These are phyloP conservation scores for Juglanconis juglandina DNA, from an alignment of 2,329 filamentous ascomycete species.

Conservation along the genomic window DNA sequence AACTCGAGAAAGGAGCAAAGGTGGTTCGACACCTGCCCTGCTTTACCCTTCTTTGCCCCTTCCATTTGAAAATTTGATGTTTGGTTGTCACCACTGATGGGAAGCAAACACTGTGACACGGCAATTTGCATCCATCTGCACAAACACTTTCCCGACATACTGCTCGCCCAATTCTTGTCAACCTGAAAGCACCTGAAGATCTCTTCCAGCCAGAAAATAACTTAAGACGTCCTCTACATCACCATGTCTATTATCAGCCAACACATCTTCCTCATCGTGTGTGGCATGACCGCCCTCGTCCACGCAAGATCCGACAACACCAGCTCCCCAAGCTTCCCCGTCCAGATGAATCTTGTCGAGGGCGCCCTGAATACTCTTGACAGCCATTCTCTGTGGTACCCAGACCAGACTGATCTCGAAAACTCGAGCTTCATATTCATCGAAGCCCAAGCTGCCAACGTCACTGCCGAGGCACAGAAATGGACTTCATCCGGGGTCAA, in stretches of 20 bases:
- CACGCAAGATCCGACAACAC: neutral
- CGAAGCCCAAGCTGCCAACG: neutral
- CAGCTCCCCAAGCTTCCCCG: neutral
- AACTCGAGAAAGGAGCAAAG: no score
- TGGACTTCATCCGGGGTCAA: neutral
- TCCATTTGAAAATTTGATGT: no score
- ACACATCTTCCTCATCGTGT: neutral
- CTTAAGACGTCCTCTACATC: no score
- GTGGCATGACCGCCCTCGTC: neutral
- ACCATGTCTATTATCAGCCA: neutral
- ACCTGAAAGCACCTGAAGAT: no score
- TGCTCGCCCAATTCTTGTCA: no score
- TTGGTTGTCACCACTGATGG: no score
- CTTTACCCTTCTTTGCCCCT: no score
- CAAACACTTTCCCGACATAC: no score
- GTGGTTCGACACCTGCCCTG: no score
- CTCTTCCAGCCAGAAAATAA: no score
- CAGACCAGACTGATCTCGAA: neutral
- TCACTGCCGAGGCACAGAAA: neutral
- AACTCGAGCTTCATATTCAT: neutral
- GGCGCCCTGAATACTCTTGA: neutral
- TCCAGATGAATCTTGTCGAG: neutral
- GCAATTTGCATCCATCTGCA: no score
- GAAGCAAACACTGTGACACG: no score
- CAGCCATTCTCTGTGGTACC: neutral